A percentile compares a stretch with the other conserved stretches of the same genome.
Evolutionary conservation across 306 rosid species (phyloP).

Genomic region (Prunus padus): DNA sequence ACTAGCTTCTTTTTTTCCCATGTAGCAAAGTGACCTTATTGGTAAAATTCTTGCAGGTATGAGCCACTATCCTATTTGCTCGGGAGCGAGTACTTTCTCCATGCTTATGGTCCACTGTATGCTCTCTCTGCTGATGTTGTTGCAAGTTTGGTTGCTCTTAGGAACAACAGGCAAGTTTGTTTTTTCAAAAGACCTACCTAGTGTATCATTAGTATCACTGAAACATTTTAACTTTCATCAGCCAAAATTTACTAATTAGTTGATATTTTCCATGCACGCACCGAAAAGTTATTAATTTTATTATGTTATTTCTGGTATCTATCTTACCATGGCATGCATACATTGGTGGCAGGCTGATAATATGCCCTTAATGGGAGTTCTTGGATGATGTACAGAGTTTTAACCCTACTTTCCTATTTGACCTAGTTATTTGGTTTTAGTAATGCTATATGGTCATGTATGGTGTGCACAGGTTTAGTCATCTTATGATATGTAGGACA

Average conservation of each 20-base stretch:
- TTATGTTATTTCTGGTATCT: neutral
- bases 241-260: conserved; percentile 6
- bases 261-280: neutral
- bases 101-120: conserved; percentile 97
- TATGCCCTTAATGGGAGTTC: neutral
- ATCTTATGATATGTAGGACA: neutral
- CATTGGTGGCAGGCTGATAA: neutral
- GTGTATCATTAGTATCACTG: neutral
- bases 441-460: neutral
- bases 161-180: conserved; percentile 69
- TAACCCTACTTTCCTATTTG: neutral
- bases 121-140: conserved; percentile 95
- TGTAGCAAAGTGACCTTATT: neutral
- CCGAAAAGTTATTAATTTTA: neutral
- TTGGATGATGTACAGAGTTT: neutral
- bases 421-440: neutral
- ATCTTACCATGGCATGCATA: neutral
- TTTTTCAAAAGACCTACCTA: neutral
- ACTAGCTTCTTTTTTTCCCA: neutral
- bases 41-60: conserved; percentile 56
- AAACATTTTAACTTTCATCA: conserved; percentile 6
- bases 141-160: conserved; percentile 84
- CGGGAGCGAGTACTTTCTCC: conserved; percentile 92
- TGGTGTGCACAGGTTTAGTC: neutral
- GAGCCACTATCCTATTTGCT: conserved; percentile 80